These are phyloP conservation scores for Curvularia hawaiiensis DNA, from an alignment of 2,329 filamentous ascomycete species.

Conservation along the genomic window DNA sequence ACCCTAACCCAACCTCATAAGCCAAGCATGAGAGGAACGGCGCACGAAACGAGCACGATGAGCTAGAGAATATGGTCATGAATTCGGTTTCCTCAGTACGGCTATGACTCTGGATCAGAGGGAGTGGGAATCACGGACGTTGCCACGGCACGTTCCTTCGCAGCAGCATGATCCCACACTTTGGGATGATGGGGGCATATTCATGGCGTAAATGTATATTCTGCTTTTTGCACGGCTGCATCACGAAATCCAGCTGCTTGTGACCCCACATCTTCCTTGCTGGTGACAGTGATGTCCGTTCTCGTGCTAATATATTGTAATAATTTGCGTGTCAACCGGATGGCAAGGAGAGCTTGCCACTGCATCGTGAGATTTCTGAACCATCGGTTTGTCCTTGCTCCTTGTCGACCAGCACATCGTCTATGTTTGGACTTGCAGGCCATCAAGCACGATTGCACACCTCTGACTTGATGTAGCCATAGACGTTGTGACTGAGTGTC, in stretches of 20 bases:
- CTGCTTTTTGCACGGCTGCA: slow-evolving; percentile 41
- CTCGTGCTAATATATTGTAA: not conserved
- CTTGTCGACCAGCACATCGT: not conserved
- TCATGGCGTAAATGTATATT: slow-evolving; percentile 49
- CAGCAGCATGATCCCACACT: slow-evolving; percentile 39
- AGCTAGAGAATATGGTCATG: slow-evolving; percentile 43
- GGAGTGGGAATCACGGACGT: slow-evolving; percentile 39
- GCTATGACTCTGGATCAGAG: slow-evolving; percentile 50
- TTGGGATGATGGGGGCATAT: slow-evolving; percentile 49
- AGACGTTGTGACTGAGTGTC: not conserved
- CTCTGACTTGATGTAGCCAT: not conserved
- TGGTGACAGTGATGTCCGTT: not conserved
- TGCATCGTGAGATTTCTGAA: not conserved
- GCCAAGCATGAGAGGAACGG: slow-evolving; percentile 29
- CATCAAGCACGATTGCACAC: not conserved
- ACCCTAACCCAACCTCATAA: slow-evolving; percentile 81
- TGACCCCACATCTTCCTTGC: slow-evolving; percentile 23
- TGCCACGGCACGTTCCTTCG: slow-evolving; percentile 37
- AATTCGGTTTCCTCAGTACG: slow-evolving; percentile 44
- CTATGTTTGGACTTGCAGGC: not conserved
- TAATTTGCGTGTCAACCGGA: not conserved
- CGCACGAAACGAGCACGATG: slow-evolving; percentile 39
- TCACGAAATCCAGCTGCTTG: slow-evolving; percentile 37
- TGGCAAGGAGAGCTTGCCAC: not conserved
- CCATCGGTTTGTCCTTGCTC: not conserved